phyloP scores from a whole-genome alignment of 352 stramenopile genomes.

The Pythium plurisporium region DNA sequence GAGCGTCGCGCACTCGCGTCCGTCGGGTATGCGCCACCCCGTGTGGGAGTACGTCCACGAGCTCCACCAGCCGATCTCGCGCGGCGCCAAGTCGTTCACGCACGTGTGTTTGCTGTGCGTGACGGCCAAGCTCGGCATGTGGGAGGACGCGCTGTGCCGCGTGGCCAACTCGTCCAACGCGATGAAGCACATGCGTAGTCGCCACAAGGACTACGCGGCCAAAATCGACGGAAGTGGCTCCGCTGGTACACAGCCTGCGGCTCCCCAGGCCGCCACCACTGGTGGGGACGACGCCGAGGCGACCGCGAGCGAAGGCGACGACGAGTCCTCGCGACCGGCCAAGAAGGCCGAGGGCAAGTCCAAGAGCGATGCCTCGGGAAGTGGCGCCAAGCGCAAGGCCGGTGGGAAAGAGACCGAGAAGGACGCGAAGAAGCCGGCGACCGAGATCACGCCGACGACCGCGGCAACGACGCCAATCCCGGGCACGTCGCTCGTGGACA shows the following conservation, averaged over 20 bases:
- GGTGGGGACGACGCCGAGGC: neutral
- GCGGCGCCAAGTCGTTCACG: conserved; percentile 15
- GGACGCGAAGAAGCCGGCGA: conserved; percentile 7
- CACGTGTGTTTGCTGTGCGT: conserved; percentile 16
- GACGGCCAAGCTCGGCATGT: neutral
- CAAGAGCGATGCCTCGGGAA: neutral
- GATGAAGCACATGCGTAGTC: conserved; percentile 19
- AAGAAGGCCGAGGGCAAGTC: conserved; percentile 5
- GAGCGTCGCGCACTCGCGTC: conserved; percentile 3
- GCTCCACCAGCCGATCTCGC: conserved; percentile 8
- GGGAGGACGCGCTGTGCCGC: conserved; percentile 16
- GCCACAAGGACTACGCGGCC: conserved; percentile 13
- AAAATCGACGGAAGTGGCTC: neutral
- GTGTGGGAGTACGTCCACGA: conserved; percentile 13
- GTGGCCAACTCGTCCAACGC: conserved; percentile 16
- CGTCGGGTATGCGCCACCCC: conserved; percentile 11
- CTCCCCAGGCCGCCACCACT: neutral
- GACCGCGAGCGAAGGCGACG: conserved; percentile 4
- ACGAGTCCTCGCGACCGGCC: neutral
- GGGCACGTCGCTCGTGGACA: conserved; percentile 39
- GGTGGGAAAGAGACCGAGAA: neutral
- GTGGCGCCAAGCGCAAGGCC: conserved; percentile 10
- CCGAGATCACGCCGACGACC: conserved; percentile 7
- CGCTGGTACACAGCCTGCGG: neutral
- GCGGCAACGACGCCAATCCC: neutral